Evolutionary conservation across 495 filamentous ascomycete species (phyloP).

Genomic region (Lichina pygmaea): DNA sequence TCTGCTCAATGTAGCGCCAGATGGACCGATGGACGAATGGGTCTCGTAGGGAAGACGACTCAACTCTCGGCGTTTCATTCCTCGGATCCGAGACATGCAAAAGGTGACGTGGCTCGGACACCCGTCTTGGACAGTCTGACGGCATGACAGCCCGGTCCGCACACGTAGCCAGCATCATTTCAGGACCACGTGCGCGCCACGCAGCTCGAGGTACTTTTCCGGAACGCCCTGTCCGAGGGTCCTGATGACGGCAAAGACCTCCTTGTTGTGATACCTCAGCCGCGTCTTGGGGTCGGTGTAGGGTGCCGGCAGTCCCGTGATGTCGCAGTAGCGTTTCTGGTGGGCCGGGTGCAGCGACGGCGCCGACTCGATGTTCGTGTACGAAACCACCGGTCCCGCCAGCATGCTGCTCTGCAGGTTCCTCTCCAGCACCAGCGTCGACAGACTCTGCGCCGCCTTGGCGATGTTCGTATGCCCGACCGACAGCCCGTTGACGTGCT

Average conservation of each 20-base stretch:
- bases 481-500: constrained; percentile 22
- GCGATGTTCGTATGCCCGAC: constrained; percentile 38
- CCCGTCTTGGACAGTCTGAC: too few species aligned
- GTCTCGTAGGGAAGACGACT: too few species aligned
- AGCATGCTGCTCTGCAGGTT: constrained; percentile 16
- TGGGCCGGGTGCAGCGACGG: constrained; percentile 52
- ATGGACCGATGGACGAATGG: neutral
- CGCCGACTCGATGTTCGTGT: constrained; percentile 82
- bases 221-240: constrained; percentile 48
- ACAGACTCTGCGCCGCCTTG: constrained; percentile 60
- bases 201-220: constrained; percentile 66
- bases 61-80: too few species aligned
- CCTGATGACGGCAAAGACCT: constrained; percentile 62
- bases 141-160: too few species aligned
- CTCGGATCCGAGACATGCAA: too few species aligned
- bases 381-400: constrained; percentile 50
- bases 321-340: constrained; percentile 69
- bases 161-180: constrained; percentile 25
- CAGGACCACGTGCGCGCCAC: constrained; percentile 75
- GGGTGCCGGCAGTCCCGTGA: constrained; percentile 66
- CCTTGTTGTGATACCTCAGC: constrained; percentile 65
- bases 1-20: neutral
- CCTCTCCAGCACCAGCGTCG: constrained; percentile 64
- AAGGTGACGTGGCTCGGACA: too few species aligned
- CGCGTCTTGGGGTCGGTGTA: constrained; percentile 89